Percentiles rank a stretch among this genome's conserved stretches.
These are phyloP conservation scores for Camellia granthamiana DNA, from an alignment of 148 eudicot genomes.

Conservation along the genomic window DNA sequence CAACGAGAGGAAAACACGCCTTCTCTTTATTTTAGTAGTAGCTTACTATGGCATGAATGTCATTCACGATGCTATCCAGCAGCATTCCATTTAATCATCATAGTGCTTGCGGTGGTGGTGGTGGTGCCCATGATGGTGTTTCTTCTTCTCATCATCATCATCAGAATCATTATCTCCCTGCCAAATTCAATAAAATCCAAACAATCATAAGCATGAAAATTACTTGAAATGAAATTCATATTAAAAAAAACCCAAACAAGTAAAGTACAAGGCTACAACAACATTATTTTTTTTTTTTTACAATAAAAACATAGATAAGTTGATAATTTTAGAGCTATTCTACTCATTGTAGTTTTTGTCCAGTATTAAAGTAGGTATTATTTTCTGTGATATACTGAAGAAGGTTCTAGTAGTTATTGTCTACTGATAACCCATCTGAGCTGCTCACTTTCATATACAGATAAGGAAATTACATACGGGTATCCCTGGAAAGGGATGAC, in stretches of 20 bases:
- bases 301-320: background rate
- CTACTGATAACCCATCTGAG: background rate
- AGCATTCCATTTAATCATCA: conserved; percentile 31
- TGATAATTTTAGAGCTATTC: no score
- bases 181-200: background rate
- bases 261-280: no score
- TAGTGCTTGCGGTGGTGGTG: conserved; percentile 37
- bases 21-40: conserved; percentile 10
- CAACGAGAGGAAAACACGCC: background rate
- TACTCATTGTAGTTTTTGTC: background rate
- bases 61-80: background rate
- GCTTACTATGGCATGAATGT: background rate
- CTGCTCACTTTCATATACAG: background rate
- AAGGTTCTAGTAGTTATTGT: no score
- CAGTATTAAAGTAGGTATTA: no score
- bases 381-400: no score
- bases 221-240: background rate
- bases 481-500: background rate
- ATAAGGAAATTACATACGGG: background rate
- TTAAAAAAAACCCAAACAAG: background rate
- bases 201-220: background rate
- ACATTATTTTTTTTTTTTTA: background rate
- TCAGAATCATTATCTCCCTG: conserved; percentile 42
- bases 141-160: conserved; percentile 32
- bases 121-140: conserved; percentile 22